Percentiles rank a stretch among this genome's conserved stretches.
Evolutionary conservation across 805 yeast species (phyloP).

Genomic region (Teunomyces barrocoloradensis): DNA sequence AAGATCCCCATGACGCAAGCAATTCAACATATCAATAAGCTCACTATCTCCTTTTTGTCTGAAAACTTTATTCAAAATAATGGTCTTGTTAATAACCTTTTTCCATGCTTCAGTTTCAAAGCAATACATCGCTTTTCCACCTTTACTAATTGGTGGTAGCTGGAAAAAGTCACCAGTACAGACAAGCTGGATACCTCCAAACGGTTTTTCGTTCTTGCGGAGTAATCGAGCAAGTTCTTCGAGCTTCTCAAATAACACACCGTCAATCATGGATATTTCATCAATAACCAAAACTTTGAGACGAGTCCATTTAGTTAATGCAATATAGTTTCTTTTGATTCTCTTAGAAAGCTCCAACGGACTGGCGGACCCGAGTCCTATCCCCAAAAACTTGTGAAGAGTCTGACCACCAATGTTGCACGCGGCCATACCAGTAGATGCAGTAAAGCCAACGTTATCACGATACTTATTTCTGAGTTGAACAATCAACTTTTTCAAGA

Average conservation of each 20-base stretch:
- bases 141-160: conserved; percentile 77
- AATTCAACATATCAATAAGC: conserved; percentile 76
- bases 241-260: conserved; percentile 68
- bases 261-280: conserved; percentile 94
- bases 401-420: conserved; percentile 91
- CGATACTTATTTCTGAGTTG: conserved; percentile 20
- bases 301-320: conserved; percentile 58
- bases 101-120: conserved; percentile 77
- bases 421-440: conserved; percentile 96
- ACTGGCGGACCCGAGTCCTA: conserved; percentile 70
- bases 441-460: conserved; percentile 79
- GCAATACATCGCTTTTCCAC: conserved; percentile 50
- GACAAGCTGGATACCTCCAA: conserved; percentile 91
- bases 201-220: conserved; percentile 57
- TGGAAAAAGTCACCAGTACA: conserved; percentile 96
- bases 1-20: conserved; percentile 71
- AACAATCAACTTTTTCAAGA: conserved; percentile 61
- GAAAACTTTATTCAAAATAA: conserved; percentile 75
- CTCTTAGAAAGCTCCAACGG: conserved; percentile 44
- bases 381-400: conserved; percentile 78
- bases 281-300: conserved; percentile 78
- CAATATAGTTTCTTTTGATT: conserved; percentile 46
- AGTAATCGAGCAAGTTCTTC: conserved; percentile 62
- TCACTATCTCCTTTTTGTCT: conserved; percentile 81
- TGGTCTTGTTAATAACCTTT: conserved; percentile 57